Base-by-base conservation (phyloP, 2,329 filamentous ascomycete species). In the Pseudogymnoascus verrucosus region DNA sequence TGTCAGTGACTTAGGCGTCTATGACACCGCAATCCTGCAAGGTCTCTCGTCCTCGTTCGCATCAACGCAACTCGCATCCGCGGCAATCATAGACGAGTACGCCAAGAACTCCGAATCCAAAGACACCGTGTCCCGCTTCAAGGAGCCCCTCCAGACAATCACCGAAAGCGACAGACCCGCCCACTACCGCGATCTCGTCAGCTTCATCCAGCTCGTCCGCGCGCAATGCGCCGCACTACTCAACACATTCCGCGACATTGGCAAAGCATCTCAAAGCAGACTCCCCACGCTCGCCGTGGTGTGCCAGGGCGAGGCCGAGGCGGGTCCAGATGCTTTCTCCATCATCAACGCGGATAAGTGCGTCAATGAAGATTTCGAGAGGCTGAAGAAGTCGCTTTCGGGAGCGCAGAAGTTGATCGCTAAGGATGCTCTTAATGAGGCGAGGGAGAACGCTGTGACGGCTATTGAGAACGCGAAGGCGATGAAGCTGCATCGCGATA, bases 241-340 rank as follows among this genome's bases (percentile, higher is more conserved):
- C 65, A 92, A 93, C 72, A 85, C 95, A 61, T 99, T 99, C 82
- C 86, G 92, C 69, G 93, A 98, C 69, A 88, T 92, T 71, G 92
- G 90, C 39, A 93, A 95, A 73, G 87, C 96, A 1, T 83, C 89
- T 21, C 83, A 86, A 60, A 81, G 83, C 66, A 90, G 88, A 72
- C 79, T 98, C 42, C 93, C 96, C 0, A 82, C 82, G 4, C 83
- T 98, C 57, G 91, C 95, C 21, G 91, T 96, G 2, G 86, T 99
- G 16, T 93, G 97, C 7, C 95, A 99, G 76, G 95, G 95, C 31
- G 93, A 98, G 72, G 82, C 89, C 4, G 90, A 96, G 72, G 93
- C 95, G 37, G 93, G 95, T 0, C 93, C 93, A 8, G 93, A 87
- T 70, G 93, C 95, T 5, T 99, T 99, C 74, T 96, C 92, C 1